These are phyloP conservation scores for Calonectria pseudoreteaudii DNA, from an alignment of 2,329 filamentous ascomycete genomes.

Conservation along the genomic window DNA sequence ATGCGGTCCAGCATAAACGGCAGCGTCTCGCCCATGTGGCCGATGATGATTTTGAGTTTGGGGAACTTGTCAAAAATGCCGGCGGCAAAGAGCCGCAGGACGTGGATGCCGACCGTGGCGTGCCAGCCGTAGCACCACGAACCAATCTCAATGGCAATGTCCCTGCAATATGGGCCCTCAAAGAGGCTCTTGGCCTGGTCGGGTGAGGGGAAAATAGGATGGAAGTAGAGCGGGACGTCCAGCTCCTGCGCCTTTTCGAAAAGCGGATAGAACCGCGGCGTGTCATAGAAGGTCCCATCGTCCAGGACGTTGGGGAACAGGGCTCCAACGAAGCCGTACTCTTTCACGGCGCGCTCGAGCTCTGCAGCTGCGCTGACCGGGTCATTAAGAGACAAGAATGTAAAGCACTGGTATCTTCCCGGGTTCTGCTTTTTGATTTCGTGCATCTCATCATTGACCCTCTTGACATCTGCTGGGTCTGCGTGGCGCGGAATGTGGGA, in stretches of 20 bases:
- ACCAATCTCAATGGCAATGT: constrained; percentile 48
- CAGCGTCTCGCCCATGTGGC: constrained; percentile 59
- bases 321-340: constrained; percentile 48
- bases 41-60: constrained; percentile 52
- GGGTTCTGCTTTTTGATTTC: not conserved
- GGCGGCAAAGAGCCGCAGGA: constrained; percentile 49
- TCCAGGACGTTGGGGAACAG: constrained; percentile 44
- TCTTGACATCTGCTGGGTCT: not conserved
- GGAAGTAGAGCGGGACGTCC: constrained; percentile 64
- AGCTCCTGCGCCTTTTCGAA: constrained; percentile 51
- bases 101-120: constrained; percentile 57
- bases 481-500: constrained; percentile 14
- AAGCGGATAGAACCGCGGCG: constrained; percentile 41
- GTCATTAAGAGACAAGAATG: constrained; percentile 44
- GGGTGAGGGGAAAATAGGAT: constrained; percentile 54
- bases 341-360: constrained; percentile 43
- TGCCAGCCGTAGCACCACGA: constrained; percentile 64
- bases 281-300: constrained; percentile 45
- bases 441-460: constrained; percentile 10
- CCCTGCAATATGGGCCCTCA: constrained; percentile 42
- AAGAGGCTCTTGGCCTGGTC: constrained; percentile 40
- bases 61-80: constrained; percentile 51
- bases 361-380: constrained; percentile 45
- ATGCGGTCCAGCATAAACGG: constrained; percentile 66
- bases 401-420: constrained; percentile 45